A percentile compares a stretch with the other conserved stretches of the same genome.
phyloP scores from a whole-genome alignment of 176 grass and related monocot genomes.

The Cymbopogon citratus region DNA sequence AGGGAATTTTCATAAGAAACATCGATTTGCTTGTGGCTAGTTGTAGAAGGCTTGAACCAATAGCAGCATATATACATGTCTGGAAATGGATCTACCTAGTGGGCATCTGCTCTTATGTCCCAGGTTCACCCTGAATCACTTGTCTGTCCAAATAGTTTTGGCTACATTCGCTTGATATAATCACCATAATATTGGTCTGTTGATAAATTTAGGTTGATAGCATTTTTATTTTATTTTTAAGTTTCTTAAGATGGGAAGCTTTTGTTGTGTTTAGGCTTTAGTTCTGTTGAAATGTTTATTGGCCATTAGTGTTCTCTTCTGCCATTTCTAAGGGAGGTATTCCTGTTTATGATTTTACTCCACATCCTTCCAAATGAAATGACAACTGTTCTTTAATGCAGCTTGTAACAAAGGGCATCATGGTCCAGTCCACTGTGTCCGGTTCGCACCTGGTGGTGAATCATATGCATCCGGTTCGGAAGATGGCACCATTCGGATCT shows the following conservation, averaged over 20 bases:
- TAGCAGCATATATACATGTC: not conserved
- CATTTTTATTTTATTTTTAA: not conserved
- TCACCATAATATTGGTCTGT: not conserved
- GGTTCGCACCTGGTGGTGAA: conserved; percentile 79
- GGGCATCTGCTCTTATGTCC: not conserved
- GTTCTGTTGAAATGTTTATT: not conserved
- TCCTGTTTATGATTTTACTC: not conserved
- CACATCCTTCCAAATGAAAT: not conserved
- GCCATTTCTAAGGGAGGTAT: not conserved
- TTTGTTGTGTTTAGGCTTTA: not conserved
- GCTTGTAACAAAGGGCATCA: conserved; percentile 98
- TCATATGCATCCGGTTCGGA: conserved; percentile 96
- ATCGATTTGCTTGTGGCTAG: not conserved
- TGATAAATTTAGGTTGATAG: not conserved
- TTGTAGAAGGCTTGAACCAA: not conserved
- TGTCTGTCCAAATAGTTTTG: not conserved
- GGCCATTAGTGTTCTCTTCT: not conserved
- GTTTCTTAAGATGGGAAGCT: not conserved
- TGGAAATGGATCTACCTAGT: not conserved
- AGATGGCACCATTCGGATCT: conserved; percentile 93
- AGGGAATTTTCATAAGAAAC: not conserved
- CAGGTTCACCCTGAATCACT: not conserved
- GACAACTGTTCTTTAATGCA: conserved; percentile 1
- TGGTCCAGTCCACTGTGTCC: conserved; percentile 90
- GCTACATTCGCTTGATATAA: not conserved